phyloP scores from a whole-genome alignment of 2,329 filamentous ascomycete genomes.

The Botrytis byssoidea region DNA sequence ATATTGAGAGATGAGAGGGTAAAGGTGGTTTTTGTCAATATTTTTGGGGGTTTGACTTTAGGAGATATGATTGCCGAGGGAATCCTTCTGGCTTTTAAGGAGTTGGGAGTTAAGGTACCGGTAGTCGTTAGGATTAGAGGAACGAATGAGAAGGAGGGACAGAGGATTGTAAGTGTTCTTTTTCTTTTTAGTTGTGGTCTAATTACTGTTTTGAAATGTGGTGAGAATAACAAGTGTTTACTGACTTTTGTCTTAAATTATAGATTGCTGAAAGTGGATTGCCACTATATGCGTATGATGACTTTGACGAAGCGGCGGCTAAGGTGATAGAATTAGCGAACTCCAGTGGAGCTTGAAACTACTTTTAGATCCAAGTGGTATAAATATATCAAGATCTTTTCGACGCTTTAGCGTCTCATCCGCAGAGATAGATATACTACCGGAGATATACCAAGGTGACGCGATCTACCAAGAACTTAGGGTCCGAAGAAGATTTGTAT shows the following conservation, averaged over 20 bases:
- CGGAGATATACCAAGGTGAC: background rate
- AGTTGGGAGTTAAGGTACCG: slow-evolving; percentile 64
- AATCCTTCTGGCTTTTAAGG: slow-evolving; percentile 68
- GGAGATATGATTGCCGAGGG: slow-evolving; percentile 81
- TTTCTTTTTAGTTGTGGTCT: background rate
- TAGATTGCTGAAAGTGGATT: slow-evolving; percentile 66
- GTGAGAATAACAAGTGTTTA: background rate
- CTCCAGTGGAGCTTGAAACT: background rate
- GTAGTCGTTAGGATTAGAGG: slow-evolving; percentile 76
- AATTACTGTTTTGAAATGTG: background rate
- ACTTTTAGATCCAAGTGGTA: background rate
- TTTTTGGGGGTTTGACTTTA: slow-evolving; percentile 59
- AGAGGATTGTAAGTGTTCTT: slow-evolving; percentile 53
- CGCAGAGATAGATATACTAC: background rate
- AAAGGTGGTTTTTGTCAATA: slow-evolving; percentile 69
- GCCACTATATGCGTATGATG: slow-evolving; percentile 68
- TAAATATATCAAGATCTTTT: background rate
- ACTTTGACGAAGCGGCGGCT: slow-evolving; percentile 69
- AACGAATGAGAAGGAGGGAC: slow-evolving; percentile 70
- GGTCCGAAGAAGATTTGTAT: background rate
- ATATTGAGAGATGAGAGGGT: slow-evolving; percentile 71
- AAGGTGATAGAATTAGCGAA: slow-evolving; percentile 62
- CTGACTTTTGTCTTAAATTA: background rate
- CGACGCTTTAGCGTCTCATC: background rate
- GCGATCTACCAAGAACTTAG: background rate